These are phyloP conservation scores for Schizothecium vesticola DNA, from an alignment of 495 filamentous ascomycete species.

Conservation along the genomic window DNA sequence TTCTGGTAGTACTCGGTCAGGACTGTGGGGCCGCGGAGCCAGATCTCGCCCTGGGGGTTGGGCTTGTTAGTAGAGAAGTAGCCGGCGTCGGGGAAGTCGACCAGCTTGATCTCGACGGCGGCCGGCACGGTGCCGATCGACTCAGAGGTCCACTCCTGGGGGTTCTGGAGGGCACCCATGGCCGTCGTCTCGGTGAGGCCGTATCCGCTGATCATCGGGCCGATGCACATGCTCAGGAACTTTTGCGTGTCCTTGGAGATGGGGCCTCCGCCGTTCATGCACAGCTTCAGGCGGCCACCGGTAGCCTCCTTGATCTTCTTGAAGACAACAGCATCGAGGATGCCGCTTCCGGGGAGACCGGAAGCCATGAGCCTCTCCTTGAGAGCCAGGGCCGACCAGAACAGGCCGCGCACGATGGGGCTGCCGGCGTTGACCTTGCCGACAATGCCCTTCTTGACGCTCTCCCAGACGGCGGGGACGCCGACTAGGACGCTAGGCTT, in stretches of 20 bases:
- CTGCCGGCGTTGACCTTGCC: slow-evolving; percentile 74
- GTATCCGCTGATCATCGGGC: slow-evolving; percentile 89
- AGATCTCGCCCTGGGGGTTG: slow-evolving; percentile 88
- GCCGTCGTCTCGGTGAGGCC: slow-evolving; percentile 92
- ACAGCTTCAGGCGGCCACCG: slow-evolving; percentile 71
- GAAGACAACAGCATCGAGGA: slow-evolving; percentile 77
- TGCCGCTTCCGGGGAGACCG: slow-evolving; percentile 66
- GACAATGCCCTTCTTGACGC: slow-evolving; percentile 95
- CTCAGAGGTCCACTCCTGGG: slow-evolving; percentile 78
- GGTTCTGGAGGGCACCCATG: slow-evolving; percentile 90
- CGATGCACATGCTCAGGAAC: slow-evolving; percentile 84
- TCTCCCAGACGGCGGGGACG: slow-evolving; percentile 95
- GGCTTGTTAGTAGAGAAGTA: slow-evolving; percentile 83
- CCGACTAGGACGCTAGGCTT: slow-evolving; percentile 87
- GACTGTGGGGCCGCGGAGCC: slow-evolving; percentile 78
- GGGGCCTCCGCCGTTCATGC: slow-evolving; percentile 83
- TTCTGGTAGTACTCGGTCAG: slow-evolving; percentile 73
- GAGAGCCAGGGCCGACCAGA: slow-evolving; percentile 84
- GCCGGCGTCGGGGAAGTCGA: slow-evolving; percentile 91
- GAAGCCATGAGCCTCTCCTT: slow-evolving; percentile 74
- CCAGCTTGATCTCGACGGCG: slow-evolving; percentile 84
- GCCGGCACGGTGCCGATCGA: slow-evolving; percentile 78
- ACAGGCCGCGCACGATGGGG: slow-evolving; percentile 70
- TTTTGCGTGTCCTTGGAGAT: slow-evolving; percentile 80
- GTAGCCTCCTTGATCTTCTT: slow-evolving; percentile 90